These are phyloP conservation scores for Delphinella strobiligena DNA, from an alignment of 2,329 filamentous ascomycete species.

Conservation along the genomic window DNA sequence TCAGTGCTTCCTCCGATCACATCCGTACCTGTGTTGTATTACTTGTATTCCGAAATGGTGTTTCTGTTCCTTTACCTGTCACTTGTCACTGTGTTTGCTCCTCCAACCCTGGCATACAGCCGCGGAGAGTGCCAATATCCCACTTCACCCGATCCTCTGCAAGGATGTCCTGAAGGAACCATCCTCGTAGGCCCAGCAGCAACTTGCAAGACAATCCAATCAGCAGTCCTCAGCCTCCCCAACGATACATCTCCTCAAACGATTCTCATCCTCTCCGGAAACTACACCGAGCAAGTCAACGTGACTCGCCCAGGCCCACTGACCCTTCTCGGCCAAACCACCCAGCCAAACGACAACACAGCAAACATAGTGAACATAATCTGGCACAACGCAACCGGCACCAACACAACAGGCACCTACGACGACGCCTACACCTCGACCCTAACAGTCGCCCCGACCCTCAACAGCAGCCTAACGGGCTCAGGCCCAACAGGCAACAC, in stretches of 20 bases:
- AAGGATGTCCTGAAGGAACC: constrained; percentile 26
- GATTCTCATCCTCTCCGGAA: constrained; percentile 49
- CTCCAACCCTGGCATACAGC: constrained; percentile 6
- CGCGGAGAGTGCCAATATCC: constrained; percentile 24
- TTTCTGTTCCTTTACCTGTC: neutral
- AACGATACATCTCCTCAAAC: constrained; percentile 34
- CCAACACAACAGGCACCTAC: constrained; percentile 26
- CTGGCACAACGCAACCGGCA: constrained; percentile 45
- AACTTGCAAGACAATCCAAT: constrained; percentile 30
- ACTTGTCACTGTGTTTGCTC: neutral
- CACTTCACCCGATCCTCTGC: constrained; percentile 21
- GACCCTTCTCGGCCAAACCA: constrained; percentile 48
- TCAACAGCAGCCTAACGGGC: constrained; percentile 51
- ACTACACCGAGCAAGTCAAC: constrained; percentile 54
- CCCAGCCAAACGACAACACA: constrained; percentile 33
- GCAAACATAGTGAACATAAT: constrained; percentile 44
- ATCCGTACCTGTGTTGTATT: too few relatives aligned
- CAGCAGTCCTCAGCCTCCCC: constrained; percentile 35
- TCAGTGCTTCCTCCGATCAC: too few relatives aligned
- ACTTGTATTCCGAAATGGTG: neutral
- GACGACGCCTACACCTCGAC: constrained; percentile 54
- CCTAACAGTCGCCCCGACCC: constrained; percentile 50
- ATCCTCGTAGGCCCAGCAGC: constrained; percentile 17
- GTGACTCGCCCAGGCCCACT: constrained; percentile 50
- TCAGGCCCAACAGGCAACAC: constrained; percentile 49